Conservation (phyloP, 441 rosid genomes). For the Lepidium campestre region DNA sequence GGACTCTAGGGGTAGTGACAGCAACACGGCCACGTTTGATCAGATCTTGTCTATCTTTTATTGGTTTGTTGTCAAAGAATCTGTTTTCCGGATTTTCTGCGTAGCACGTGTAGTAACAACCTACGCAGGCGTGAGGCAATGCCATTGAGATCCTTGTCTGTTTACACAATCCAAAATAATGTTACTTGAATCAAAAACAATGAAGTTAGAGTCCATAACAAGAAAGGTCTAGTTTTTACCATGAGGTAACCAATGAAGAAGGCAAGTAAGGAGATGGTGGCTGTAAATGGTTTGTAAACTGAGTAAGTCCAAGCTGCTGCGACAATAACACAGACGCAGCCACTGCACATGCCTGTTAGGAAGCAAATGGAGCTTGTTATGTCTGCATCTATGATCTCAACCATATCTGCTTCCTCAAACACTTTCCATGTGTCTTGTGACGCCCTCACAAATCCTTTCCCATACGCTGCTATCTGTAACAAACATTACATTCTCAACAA, state of each 20-base stretch:
- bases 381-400: conserved; percentile 65
- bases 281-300: conserved; percentile 60
- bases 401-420: conserved; percentile 57
- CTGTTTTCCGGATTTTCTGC: conserved; percentile 77
- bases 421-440: conserved; percentile 89
- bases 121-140: conserved; percentile 88
- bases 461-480: conserved; percentile 80
- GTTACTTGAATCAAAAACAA: neutral
- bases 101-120: conserved; percentile 89
- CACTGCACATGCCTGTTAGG: conserved; percentile 94
- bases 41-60: conserved; percentile 46
- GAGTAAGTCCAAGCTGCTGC: conserved; percentile 79
- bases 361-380: conserved; percentile 86
- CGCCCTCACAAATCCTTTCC: conserved; percentile 87
- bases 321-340: conserved; percentile 73
- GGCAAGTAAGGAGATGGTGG: conserved; percentile 67
- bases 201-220: neutral
- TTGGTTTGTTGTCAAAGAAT: conserved; percentile 55
- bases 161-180: conserved; percentile 3
- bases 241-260: conserved; percentile 84
- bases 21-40: conserved; percentile 43
- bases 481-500: neutral
- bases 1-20: conserved; percentile 67
- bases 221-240: conserved; percentile 40
- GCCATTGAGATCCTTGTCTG: conserved; percentile 99